A percentile compares a stretch with the other conserved stretches of the same genome.
phyloP scores from a whole-genome alignment of 108 stramenopile species.

The Cyclotella atomus region DNA sequence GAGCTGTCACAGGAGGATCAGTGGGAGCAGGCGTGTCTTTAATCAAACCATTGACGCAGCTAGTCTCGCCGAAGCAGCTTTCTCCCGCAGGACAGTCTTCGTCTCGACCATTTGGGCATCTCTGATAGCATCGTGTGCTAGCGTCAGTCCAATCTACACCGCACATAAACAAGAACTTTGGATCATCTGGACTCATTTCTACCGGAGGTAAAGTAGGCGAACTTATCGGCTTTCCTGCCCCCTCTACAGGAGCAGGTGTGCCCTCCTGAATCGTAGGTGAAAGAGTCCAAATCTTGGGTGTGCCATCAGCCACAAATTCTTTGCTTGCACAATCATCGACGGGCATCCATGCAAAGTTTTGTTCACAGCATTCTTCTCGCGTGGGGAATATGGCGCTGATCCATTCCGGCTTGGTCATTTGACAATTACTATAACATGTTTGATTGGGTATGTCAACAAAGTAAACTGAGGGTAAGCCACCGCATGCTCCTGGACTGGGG shows the following conservation, averaged over 20 bases:
- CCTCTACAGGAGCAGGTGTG: background rate
- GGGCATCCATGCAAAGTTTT: constrained; percentile 8
- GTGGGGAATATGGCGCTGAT: constrained; percentile 11
- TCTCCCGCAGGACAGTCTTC: constrained; percentile 6
- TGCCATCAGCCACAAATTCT: background rate
- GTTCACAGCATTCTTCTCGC: constrained; percentile 7
- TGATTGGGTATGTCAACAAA: constrained; percentile 4
- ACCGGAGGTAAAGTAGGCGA: constrained; percentile 1
- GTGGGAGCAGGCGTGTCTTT: background rate
- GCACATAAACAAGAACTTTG: constrained; percentile 6
- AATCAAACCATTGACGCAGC: constrained; percentile 2
- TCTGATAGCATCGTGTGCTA: constrained; percentile 2
- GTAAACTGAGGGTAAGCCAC: background rate
- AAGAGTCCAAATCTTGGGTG: background rate
- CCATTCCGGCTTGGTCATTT: constrained; percentile 9
- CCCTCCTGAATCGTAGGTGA: background rate
- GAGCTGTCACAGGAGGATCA: background rate
- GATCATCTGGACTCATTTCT: constrained; percentile 5
- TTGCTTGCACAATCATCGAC: background rate
- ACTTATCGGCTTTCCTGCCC: background rate
- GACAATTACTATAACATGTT: background rate
- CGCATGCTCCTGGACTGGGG: background rate
- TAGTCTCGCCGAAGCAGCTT: constrained; percentile 10
- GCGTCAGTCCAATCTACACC: constrained; percentile 8
- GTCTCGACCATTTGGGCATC: constrained; percentile 11